A percentile compares a stretch with the other conserved stretches of the same genome.
These are phyloP conservation scores for Huntiella decipiens DNA, from an alignment of 2,329 filamentous ascomycete genomes.

Conservation along the genomic window DNA sequence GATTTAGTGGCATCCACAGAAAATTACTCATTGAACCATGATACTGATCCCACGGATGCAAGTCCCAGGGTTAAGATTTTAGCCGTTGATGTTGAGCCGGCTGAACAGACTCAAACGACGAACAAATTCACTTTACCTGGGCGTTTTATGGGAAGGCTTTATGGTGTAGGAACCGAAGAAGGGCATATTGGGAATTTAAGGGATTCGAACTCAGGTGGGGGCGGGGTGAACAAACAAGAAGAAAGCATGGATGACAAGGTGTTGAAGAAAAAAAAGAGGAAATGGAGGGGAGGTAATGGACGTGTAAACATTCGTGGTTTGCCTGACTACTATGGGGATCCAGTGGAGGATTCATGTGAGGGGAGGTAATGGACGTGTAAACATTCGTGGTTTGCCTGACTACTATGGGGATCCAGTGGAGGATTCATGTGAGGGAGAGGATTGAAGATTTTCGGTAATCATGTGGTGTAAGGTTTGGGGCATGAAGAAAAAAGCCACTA, in stretches of 20 bases:
- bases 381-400: conserved; percentile 10
- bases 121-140: too few relatives aligned
- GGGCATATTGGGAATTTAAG: not conserved
- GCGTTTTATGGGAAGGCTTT: too few relatives aligned
- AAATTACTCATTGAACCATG: too few relatives aligned
- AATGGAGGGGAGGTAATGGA: conserved; percentile 1
- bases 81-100: too few relatives aligned
- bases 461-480: too few relatives aligned
- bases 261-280: not conserved
- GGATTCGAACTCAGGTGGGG: not conserved
- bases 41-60: too few relatives aligned
- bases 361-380: not conserved
- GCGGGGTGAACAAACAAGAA: not conserved
- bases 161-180: not conserved
- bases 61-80: too few relatives aligned
- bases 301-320: conserved; percentile 8
- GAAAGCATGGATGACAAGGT: not conserved
- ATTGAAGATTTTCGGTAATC: not conserved
- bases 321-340: conserved; percentile 7
- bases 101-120: too few relatives aligned
- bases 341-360: conserved; percentile 7
- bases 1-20: too few relatives aligned
- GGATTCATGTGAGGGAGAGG: conserved; percentile 1
- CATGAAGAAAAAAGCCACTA: too few relatives aligned
- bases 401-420: conserved; percentile 7